Conservation (phyloP, 306 rosid species). For the Abrus pulchellus region DNA sequence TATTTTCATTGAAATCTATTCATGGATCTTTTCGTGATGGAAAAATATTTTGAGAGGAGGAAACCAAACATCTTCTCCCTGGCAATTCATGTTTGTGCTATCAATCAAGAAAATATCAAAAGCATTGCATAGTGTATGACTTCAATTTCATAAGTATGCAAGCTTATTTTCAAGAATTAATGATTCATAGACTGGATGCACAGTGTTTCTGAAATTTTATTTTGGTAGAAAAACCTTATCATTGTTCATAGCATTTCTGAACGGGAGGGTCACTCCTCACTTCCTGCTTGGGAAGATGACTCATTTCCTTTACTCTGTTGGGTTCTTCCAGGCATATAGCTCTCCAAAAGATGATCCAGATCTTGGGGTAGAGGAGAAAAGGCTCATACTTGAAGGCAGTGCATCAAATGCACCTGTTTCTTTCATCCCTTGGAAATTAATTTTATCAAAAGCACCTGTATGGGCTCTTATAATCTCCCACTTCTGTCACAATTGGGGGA, state of each 20-base stretch:
- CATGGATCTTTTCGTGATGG: slow-evolving; percentile 13
- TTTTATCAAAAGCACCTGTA: no score
- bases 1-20: slow-evolving; percentile 32
- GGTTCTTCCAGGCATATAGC: slow-evolving; percentile 22
- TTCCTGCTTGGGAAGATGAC: no score
- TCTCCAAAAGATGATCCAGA: slow-evolving; percentile 21
- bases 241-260: not conserved
- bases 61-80: slow-evolving; percentile 12
- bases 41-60: slow-evolving; percentile 23
- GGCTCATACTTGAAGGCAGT: slow-evolving; percentile 23
- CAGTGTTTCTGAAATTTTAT: no score
- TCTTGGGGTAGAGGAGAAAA: slow-evolving; percentile 16
- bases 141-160: slow-evolving; percentile 14
- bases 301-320: not conserved
- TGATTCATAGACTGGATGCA: no score
- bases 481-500: no score
- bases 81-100: slow-evolving; percentile 34
- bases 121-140: slow-evolving; percentile 27
- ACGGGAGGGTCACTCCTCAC: no score
- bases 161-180: not conserved
- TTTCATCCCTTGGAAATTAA: slow-evolving; percentile 23
- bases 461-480: no score
- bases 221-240: no score
- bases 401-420: slow-evolving; percentile 24
- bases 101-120: slow-evolving; percentile 11